Evolutionary conservation across 164 flowering plant genomes (phyloP).

Genomic region (Cinnamomum micranthum): DNA sequence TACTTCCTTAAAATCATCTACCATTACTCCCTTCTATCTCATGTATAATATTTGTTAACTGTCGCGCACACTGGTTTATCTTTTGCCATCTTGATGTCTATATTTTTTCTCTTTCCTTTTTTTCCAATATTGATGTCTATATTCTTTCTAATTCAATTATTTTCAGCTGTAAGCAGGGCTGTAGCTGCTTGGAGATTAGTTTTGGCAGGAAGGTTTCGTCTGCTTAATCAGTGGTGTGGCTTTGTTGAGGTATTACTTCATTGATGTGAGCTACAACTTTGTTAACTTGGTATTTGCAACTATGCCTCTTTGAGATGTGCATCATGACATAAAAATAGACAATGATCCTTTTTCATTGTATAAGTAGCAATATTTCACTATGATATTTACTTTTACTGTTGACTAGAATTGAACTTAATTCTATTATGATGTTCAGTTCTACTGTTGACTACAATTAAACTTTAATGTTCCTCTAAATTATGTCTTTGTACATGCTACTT

Average conservation of each 20-base stretch:
- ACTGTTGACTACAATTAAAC: not conserved
- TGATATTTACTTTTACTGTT: not conserved
- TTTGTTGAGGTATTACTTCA: conserved; percentile 75
- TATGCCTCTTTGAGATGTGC: not conserved
- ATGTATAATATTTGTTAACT: not conserved
- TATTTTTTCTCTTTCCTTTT: no score
- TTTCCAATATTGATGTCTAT: not conserved
- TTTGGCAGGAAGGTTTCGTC: conserved; percentile 79
- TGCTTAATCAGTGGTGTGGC: conserved; percentile 86
- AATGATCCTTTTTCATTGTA: not conserved
- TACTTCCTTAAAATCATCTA: not conserved
- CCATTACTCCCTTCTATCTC: not conserved
- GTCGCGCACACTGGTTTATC: not conserved
- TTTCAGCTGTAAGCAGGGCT: conserved; percentile 77
- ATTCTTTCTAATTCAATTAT: conserved; percentile 7
- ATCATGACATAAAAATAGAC: not conserved
- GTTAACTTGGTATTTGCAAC: not conserved
- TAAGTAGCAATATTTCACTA: not conserved
- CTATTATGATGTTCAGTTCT: not conserved
- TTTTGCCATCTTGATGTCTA: no score
- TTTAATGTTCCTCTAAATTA: not conserved
- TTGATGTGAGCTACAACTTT: not conserved
- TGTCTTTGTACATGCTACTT: not conserved
- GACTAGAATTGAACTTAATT: not conserved
- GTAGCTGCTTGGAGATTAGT: conserved; percentile 79